These are phyloP conservation scores for Adansonia madagascariensis DNA, from an alignment of 441 rosid species.

Conservation along the genomic window DNA sequence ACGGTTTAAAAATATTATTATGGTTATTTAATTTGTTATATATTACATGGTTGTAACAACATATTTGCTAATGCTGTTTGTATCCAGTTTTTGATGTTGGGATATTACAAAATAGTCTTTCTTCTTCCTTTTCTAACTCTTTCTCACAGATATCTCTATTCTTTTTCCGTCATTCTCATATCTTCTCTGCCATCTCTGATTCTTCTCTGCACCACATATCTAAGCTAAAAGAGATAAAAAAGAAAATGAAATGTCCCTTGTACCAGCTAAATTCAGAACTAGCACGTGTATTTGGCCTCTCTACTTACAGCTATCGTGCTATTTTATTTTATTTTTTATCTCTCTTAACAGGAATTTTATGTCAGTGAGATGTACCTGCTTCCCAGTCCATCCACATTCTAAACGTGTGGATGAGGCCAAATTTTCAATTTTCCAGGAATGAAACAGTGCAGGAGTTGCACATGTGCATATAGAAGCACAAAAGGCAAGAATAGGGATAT, in stretches of 20 bases:
- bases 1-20: not conserved
- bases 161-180: not conserved
- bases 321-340: not conserved
- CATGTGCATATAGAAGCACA: not conserved
- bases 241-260: not conserved
- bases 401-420: not conserved
- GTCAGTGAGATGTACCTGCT: not conserved
- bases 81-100: not conserved
- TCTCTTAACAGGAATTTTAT: not conserved
- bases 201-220: not conserved
- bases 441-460: not conserved
- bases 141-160: not conserved
- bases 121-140: not conserved
- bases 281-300: not conserved
- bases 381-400: not conserved
- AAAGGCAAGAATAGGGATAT: not conserved
- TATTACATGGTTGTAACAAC: not conserved
- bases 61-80: not conserved
- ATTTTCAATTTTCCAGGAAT: not conserved
- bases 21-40: not conserved
- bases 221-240: not conserved
- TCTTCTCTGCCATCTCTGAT: not conserved
- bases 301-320: not conserved
- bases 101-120: not conserved
- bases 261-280: not conserved